Base-by-base conservation (phyloP, 352 stramenopile genomes). In the Pythium aquatile region DNA sequence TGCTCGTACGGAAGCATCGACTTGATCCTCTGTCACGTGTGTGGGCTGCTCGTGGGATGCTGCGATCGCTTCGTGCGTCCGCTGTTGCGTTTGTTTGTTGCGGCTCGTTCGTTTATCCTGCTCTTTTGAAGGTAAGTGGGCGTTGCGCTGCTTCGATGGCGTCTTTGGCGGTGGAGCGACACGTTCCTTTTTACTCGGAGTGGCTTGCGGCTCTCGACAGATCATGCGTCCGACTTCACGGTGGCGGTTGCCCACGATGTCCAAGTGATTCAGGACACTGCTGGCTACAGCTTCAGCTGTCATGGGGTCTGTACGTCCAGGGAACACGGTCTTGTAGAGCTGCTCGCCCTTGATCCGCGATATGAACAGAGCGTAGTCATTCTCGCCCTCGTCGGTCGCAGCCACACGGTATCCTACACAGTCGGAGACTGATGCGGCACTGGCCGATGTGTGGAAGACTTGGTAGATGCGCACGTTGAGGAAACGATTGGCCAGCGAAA, bases 211-310 rank as follows among this genome's bases (percentile, higher is more conserved):
- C 30, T 87, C 78, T 8, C 78, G 69, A 62, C 76, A 87, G 7
- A 75, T 64, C 11, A 91, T 68, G 14, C 82, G 81, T 0, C 82
- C 79, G n/a, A 88, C 70, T 49, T 85, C 79, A 58, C 82, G 69
- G 29, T 91, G 77, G 37, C 76, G 78, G 65, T 88, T 89, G 24
- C 82, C 82, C n/a, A 83, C 76, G 46, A 91, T 88, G 35, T 78
- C 82, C 39, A 91, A 63, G 33, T 87, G 70, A 3, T 67, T 49
- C n/a, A 88, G 63, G 37, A 91, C 75, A 26, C 72, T 75, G 46
- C 74, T 77, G 5, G 75, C 79, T 54, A 89, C 76, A 3, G 47
- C 66, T 20, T 87, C 80, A 0, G 65, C 35, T 1, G 59, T 58
- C 1, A 55, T 29, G 30, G 26, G 5, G 5, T 39, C 48, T 5